Percentiles rank a stretch among this genome's conserved stretches.
These are phyloP conservation scores for Hemisphaericaspora lyxosophila DNA, from an alignment of 1,139 yeast genomes.

Conservation along the genomic window DNA sequence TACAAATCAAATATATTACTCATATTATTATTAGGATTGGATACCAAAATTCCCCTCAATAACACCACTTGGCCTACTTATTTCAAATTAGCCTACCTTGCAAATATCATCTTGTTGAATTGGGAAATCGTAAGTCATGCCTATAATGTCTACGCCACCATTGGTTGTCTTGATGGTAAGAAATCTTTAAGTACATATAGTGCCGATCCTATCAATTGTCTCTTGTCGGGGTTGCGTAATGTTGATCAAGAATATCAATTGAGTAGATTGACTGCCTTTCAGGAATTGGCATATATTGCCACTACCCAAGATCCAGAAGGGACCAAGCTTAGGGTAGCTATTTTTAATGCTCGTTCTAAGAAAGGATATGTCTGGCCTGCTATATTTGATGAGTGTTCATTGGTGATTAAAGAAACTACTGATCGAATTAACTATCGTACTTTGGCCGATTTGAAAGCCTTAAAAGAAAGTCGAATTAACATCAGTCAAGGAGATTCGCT, in stretches of 20 bases:
- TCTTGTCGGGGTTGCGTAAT: slow-evolving; percentile 68
- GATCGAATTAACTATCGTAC: slow-evolving; percentile 40
- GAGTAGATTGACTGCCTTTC: slow-evolving; percentile 68
- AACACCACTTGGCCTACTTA: slow-evolving; percentile 39
- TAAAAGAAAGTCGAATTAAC: slow-evolving; percentile 20
- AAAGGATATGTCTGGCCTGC: slow-evolving; percentile 55
- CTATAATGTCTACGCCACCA: slow-evolving; percentile 70
- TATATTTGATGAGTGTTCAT: slow-evolving; percentile 58
- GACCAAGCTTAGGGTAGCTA: slow-evolving; percentile 47
- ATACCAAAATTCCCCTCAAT: slow-evolving; percentile 31
- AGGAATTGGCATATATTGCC: slow-evolving; percentile 65
- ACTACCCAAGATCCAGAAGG: slow-evolving; percentile 47
- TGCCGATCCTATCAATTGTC: slow-evolving; percentile 69
- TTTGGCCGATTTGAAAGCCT: slow-evolving; percentile 30
- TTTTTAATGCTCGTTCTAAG: slow-evolving; percentile 52
- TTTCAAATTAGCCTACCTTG: slow-evolving; percentile 33
- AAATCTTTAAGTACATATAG: slow-evolving; percentile 68
- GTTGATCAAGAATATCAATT: slow-evolving; percentile 48
- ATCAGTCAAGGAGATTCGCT: slow-evolving; percentile 16
- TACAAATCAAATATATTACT: slow-evolving; percentile 38
- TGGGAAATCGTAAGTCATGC: slow-evolving; percentile 68
- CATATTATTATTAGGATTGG: slow-evolving; percentile 33
- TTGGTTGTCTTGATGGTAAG: slow-evolving; percentile 80
- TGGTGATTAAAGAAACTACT: slow-evolving; percentile 49
- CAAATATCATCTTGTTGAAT: slow-evolving; percentile 40